Evolutionary conservation across 1,284 basidiomycete genomes (phyloP), one percentile per base, ranked within the genome.

Genomic region (Earliella scabrosa): DNA sequence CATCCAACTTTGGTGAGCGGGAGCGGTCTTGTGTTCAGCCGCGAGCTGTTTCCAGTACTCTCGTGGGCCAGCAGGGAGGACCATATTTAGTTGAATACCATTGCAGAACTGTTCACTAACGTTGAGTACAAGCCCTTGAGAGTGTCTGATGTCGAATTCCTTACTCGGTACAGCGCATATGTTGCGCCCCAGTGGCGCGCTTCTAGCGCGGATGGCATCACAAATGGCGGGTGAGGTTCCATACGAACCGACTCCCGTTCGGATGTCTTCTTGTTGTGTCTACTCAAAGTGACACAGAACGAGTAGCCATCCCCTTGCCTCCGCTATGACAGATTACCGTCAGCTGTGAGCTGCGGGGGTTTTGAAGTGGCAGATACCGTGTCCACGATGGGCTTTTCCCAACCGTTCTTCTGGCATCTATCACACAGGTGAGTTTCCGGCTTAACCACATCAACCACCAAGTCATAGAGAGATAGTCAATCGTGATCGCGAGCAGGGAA

Each of bases 51-150:
- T 81, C 93, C 93, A 96, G 70, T 95, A 96, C 11, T 93, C 89
- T 56, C 88, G 78, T 45, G 92, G 90, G 5, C 86, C 86, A 5
- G 90, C 84, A 14, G 93, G 93, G n/a, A 95, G 78, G 41, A 89
- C 82, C 50, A 83, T 82, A 59, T 92, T 85, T 26, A 95, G 79
- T 57, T 90, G 89, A 4, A 93, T 82, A 52, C 85, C 81, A 67
- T 93, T 93, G 71, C 85, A 90, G 69, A 93, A 90, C 90, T 93
- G n/a, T n/a, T n/a, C n/a, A n/a, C n/a, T n/a, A n/a, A n/a, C n/a
- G n/a, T n/a, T n/a, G n/a, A n/a, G n/a, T n/a, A n/a, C n/a, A n/a
- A n/a, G n/a, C n/a, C n/a, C n/a, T n/a, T n/a, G n/a, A n/a, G n/a
- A n/a, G n/a, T n/a, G n/a, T n/a, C n/a, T n/a, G n/a, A n/a, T n/a